Evolutionary conservation across 2,329 filamentous ascomycete species (phyloP).

Genomic region (Myotisia sp.): DNA sequence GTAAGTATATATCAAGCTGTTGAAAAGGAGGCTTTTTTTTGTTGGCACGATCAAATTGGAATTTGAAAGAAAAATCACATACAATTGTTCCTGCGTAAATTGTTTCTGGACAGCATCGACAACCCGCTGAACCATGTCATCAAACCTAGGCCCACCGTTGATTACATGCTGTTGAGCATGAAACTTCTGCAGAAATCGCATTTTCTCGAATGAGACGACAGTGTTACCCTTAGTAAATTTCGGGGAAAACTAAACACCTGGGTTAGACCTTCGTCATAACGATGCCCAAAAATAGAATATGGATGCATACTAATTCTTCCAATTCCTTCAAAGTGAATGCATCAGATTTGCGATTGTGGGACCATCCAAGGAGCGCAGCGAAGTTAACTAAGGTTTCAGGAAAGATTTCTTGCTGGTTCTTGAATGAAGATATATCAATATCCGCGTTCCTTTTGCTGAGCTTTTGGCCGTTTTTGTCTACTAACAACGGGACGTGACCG

Average conservation of each 20-base stretch:
- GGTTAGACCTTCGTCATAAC: too few relatives aligned
- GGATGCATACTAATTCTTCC: constrained; percentile 45
- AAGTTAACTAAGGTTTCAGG: constrained; percentile 62
- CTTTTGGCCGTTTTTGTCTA: constrained; percentile 55
- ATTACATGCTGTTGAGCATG: constrained; percentile 43
- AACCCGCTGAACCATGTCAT: constrained; percentile 28
- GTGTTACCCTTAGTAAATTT: constrained; percentile 88
- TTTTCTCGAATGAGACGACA: constrained; percentile 64
- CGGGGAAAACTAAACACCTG: constrained; percentile 52
- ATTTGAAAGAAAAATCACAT: constrained; percentile 13
- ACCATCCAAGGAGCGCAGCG: constrained; percentile 74
- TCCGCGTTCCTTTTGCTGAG: constrained; percentile 73
- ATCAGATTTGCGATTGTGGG: constrained; percentile 52
- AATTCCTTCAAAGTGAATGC: constrained; percentile 58
- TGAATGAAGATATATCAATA: constrained; percentile 45
- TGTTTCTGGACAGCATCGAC: constrained; percentile 16
- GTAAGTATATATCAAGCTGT: too few relatives aligned
- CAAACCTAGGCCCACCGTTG: constrained; percentile 29
- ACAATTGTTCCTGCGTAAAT: constrained; percentile 19
- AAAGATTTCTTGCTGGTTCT: constrained; percentile 44
- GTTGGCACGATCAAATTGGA: too few relatives aligned
- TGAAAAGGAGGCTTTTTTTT: too few relatives aligned
- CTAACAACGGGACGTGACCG: constrained; percentile 64
- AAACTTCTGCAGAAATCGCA: constrained; percentile 62
- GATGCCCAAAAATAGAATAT: not conserved